Evolutionary conservation across 306 rosid genomes (phyloP), one percentile per base, ranked within the genome.

Genomic region (Casuarina cunninghamiana): DNA sequence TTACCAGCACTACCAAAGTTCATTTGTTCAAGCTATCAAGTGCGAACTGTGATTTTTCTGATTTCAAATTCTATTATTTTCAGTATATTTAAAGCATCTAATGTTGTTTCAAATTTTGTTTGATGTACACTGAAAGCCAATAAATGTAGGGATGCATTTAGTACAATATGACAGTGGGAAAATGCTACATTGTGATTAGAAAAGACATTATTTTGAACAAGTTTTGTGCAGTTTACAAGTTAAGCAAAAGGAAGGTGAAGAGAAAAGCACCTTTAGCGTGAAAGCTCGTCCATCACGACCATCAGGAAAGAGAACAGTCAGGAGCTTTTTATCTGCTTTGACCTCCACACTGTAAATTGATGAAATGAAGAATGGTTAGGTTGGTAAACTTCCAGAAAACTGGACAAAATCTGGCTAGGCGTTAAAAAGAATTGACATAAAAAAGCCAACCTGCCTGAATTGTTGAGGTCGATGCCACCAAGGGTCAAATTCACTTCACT

Each of bases 391-490:
- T 65, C 60, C 32, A 79, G n/a, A 43, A 78, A 55, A 69, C 71
- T 43, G 13, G 63, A 61, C 51, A 46, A 65, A 60, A 41, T 53
- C 45, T 69, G 80, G 81, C 78, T 82, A 48, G 55, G 75, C 73
- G 81, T 67, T 17, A 11, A 62, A 67, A 19, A 10, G 0, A 37
- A 63, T 26, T 26, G 32, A 13, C 37, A 38, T 2, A 78, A 78
- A 80, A 85, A 85, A 87, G 90, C 98, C 89, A 88, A 96, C 99
- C 99, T 96, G 94, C 99, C 98, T 90, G 99, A 91, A 90, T 93
- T 96, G 96, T 96, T 96, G 96, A 96, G 99, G 77, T 96, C 99
- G 81, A 93, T 96, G 82, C 99, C 99, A 67, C 99, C 99, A 6
- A 96, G 97, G 75, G 97, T 96, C 88, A 96, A 86, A 88, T 96